A percentile compares a stretch with the other conserved stretches of the same genome.
These are phyloP conservation scores for Allium cepa DNA, from an alignment of 106 monocot species.

Conservation along the genomic window DNA sequence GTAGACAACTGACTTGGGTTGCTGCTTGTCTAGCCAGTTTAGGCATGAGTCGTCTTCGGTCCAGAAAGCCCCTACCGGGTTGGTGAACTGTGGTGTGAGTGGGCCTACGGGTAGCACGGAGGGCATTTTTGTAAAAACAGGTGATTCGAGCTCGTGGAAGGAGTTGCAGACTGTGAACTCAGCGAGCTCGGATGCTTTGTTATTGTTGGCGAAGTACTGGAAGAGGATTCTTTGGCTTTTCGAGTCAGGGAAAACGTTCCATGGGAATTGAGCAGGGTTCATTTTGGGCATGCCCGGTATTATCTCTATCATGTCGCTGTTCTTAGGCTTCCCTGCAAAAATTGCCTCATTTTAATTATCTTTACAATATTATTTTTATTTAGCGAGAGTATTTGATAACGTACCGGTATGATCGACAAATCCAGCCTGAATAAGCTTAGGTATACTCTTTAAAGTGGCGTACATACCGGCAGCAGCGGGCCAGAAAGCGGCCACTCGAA, in stretches of 20 bases:
- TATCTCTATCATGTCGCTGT: slow-evolving; percentile 11
- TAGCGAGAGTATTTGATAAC: not conserved
- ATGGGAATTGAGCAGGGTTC: slow-evolving; percentile 12
- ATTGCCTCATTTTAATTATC: not conserved
- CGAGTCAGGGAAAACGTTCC: slow-evolving; percentile 15
- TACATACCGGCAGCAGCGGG: not conserved
- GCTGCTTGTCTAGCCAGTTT: slow-evolving; percentile 47
- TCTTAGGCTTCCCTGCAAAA: slow-evolving; percentile 13
- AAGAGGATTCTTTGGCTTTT: slow-evolving; percentile 4
- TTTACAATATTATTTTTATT: too few relatives aligned
- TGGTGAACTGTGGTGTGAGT: not conserved
- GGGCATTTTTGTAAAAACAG: slow-evolving; percentile 8
- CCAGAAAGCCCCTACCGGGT: slow-evolving; percentile 28
- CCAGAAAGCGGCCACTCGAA: not conserved
- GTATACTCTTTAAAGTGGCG: slow-evolving; percentile 9
- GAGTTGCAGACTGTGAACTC: slow-evolving; percentile 46
- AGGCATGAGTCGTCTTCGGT: slow-evolving; percentile 28
- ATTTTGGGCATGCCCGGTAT: slow-evolving; percentile 16
- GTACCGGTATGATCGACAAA: not conserved
- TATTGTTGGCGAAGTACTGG: not conserved
- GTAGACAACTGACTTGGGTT: slow-evolving; percentile 38
- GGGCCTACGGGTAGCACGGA: slow-evolving; percentile 32
- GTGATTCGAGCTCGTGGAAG: slow-evolving; percentile 25
- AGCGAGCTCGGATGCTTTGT: slow-evolving; percentile 1
- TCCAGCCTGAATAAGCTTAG: slow-evolving; percentile 25